Evolutionary conservation across 495 filamentous ascomycete species (phyloP).

Genomic region (Podospora pseudoanserina): DNA sequence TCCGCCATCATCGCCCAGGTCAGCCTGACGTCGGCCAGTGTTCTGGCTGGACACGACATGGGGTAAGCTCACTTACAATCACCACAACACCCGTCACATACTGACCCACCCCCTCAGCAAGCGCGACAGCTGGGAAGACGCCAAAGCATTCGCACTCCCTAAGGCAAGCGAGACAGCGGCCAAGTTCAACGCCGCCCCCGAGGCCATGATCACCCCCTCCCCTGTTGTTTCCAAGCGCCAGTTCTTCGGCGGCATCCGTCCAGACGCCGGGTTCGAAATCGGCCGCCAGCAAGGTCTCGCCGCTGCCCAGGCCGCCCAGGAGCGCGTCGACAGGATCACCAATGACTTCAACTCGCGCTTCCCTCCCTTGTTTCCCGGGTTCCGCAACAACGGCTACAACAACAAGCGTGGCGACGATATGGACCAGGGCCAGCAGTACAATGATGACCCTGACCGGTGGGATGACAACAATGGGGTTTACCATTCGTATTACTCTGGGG

Average conservation of each 20-base stretch:
- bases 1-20: slow-evolving; percentile 15
- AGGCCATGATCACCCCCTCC: slow-evolving; percentile 3
- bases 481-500: neutral
- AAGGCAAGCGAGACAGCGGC: slow-evolving; percentile 1
- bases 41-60: slow-evolving; percentile 11
- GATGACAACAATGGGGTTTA: neutral
- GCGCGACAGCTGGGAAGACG: slow-evolving; percentile 3
- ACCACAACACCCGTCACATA: neutral
- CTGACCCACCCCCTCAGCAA: neutral
- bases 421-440: neutral
- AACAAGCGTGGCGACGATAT: neutral
- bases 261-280: neutral
- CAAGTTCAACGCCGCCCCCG: neutral
- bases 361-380: neutral
- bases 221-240: neutral
- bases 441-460: neutral
- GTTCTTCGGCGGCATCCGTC: neutral
- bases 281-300: slow-evolving; percentile 5
- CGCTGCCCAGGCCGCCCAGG: slow-evolving; percentile 4
- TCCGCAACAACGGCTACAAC: slow-evolving; percentile 2
- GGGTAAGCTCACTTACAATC: slow-evolving; percentile 1
- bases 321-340: neutral
- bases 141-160: neutral
- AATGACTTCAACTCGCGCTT: neutral
- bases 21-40: slow-evolving; percentile 18